Evolutionary conservation across 1,284 basidiomycete genomes (phyloP).

Genomic region (Schizophyllum commune): DNA sequence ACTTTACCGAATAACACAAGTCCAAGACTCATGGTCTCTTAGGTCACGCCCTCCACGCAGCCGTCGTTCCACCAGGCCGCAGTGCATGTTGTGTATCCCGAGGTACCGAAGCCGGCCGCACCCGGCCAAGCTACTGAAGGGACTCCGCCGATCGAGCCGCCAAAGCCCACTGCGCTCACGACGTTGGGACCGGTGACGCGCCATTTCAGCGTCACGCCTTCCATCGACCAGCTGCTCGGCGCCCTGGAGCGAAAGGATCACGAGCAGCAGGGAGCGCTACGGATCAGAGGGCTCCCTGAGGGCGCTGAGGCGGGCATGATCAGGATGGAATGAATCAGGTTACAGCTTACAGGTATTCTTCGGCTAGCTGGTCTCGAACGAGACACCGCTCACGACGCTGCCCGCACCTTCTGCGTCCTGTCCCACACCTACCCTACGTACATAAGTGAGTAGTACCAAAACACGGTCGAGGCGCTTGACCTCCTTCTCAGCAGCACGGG

Average conservation of each 20-base stretch:
- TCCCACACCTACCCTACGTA: neutral
- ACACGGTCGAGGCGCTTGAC: neutral
- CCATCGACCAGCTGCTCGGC: neutral
- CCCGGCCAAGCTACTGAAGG: neutral
- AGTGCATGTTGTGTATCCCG: constrained; percentile 46
- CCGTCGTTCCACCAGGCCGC: constrained; percentile 89
- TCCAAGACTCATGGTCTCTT: constrained; percentile 2
- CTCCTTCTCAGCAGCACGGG: neutral
- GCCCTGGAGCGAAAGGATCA: neutral
- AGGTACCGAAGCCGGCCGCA: neutral
- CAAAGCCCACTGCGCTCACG: neutral
- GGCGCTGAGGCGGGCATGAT: neutral
- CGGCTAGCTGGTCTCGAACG: neutral
- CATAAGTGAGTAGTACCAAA: neutral
- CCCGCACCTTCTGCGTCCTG: neutral
- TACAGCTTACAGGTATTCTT: neutral
- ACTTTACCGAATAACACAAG: neutral
- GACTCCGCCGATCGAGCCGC: neutral
- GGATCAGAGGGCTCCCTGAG: neutral
- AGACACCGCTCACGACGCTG: neutral
- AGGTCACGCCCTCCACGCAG: constrained; percentile 82
- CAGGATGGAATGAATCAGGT: neutral
- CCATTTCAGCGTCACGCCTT: neutral
- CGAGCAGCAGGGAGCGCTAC: neutral
- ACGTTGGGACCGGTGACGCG: neutral